These are phyloP conservation scores for Neofusicoccum cordaticola DNA, from an alignment of 2,329 filamentous ascomycete genomes.

Conservation along the genomic window DNA sequence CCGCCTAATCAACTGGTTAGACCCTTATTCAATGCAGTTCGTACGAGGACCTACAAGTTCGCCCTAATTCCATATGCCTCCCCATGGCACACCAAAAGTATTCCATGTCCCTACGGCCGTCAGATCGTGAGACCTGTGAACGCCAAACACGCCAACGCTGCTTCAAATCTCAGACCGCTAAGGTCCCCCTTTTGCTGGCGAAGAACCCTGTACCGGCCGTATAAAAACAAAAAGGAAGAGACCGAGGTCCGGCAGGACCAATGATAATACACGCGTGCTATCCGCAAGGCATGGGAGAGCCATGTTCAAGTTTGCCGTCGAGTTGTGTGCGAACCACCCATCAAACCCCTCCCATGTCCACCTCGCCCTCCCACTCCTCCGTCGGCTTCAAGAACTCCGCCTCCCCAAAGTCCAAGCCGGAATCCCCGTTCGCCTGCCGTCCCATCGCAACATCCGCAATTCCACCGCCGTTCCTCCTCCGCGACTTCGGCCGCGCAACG, in stretches of 20 bases:
- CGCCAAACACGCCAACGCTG: not conserved
- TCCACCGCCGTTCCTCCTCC: slow-evolving; percentile 30
- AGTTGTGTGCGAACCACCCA: too few relatives aligned
- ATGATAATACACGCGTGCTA: too few relatives aligned
- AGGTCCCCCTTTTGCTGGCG: not conserved
- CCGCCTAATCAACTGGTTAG: too few relatives aligned
- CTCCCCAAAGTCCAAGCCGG: slow-evolving; percentile 61
- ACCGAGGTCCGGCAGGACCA: too few relatives aligned
- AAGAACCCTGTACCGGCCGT: not conserved
- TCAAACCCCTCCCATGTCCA: slow-evolving; percentile 34
- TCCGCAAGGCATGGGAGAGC: too few relatives aligned
- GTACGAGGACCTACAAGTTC: too few relatives aligned
- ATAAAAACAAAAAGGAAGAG: too few relatives aligned
- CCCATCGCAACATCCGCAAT: slow-evolving; percentile 25
- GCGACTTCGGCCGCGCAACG: slow-evolving; percentile 33
- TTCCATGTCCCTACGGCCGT: not conserved
- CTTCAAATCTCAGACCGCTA: not conserved
- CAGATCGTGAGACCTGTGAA: not conserved
- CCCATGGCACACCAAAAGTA: not conserved
- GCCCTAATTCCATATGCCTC: too few relatives aligned
- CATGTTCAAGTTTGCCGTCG: too few relatives aligned
- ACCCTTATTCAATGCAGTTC: too few relatives aligned
- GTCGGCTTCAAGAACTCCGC: slow-evolving; percentile 55
- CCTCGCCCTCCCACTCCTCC: slow-evolving; percentile 25
- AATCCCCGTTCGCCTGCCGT: not conserved